These are phyloP conservation scores for Pezicula radicicola DNA, from an alignment of 2,329 filamentous ascomycete genomes.

Conservation along the genomic window DNA sequence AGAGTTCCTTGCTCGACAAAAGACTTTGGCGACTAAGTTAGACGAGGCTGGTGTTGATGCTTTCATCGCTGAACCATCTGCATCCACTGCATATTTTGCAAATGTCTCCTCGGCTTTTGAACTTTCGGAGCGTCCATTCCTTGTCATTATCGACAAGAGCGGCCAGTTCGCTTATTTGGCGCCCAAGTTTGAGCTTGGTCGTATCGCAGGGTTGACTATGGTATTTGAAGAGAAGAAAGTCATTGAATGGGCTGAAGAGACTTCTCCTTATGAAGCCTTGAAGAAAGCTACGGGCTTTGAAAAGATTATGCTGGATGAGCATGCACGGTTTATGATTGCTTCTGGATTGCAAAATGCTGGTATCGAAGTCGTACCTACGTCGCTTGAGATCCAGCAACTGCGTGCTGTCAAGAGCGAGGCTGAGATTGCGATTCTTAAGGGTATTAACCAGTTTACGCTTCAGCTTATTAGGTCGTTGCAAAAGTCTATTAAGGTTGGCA, in stretches of 20 bases:
- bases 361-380: conserved; percentile 50
- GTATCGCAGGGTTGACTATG: conserved; percentile 55
- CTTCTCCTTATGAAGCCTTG: conserved; percentile 57
- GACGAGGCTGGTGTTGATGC: conserved; percentile 40
- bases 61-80: conserved; percentile 61
- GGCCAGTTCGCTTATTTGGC: conserved; percentile 57
- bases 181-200: conserved; percentile 57
- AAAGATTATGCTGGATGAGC: conserved; percentile 58
- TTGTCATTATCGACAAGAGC: conserved; percentile 48
- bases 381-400: conserved; percentile 50
- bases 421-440: conserved; percentile 54
- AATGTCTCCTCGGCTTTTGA: conserved; percentile 58
- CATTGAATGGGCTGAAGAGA: conserved; percentile 60
- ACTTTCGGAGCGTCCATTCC: conserved; percentile 59
- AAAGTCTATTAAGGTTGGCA: conserved; percentile 46
- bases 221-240: conserved; percentile 47
- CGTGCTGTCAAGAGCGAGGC: conserved; percentile 53
- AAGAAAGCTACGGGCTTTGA: conserved; percentile 34
- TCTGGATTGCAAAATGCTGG: conserved; percentile 49
- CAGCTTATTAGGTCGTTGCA: conserved; percentile 54
- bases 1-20: conserved; percentile 19
- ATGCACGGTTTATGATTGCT: conserved; percentile 61
- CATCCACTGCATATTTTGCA: conserved; percentile 59
- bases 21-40: conserved; percentile 14
- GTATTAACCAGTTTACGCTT: conserved; percentile 60